These are phyloP conservation scores for Lasiodiplodia citricola DNA, from an alignment of 2,329 filamentous ascomycete species.

Conservation along the genomic window DNA sequence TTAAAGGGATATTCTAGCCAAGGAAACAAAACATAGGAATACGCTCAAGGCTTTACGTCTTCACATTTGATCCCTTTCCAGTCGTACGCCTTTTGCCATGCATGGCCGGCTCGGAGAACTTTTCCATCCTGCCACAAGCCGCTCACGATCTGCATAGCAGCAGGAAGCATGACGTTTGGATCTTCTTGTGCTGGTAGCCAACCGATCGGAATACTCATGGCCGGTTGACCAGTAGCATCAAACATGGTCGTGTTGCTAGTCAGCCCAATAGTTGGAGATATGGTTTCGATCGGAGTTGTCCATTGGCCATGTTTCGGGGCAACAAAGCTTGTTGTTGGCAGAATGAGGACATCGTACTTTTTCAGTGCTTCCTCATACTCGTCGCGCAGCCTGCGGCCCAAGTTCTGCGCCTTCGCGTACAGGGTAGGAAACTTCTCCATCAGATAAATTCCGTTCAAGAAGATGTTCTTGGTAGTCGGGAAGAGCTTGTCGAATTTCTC, in stretches of 20 bases:
- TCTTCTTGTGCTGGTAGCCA: conserved; percentile 35
- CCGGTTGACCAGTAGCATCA: conserved; percentile 40
- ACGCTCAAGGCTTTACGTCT: conserved; percentile 1
- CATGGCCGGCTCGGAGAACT: conserved; percentile 35
- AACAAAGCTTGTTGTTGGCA: conserved; percentile 44
- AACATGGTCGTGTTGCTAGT: conserved; percentile 40
- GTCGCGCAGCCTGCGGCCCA: conserved; percentile 46
- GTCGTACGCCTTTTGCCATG: conserved; percentile 38
- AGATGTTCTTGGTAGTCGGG: conserved; percentile 53
- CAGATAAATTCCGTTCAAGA: conserved; percentile 50
- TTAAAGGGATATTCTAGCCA: not conserved
- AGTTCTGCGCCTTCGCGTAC: conserved; percentile 49
- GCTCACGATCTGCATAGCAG: conserved; percentile 48
- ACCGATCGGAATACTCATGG: conserved; percentile 37
- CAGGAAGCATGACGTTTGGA: conserved; percentile 38
- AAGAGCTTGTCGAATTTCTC: conserved; percentile 57
- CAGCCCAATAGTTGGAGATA: conserved; percentile 36
- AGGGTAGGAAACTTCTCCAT: conserved; percentile 45
- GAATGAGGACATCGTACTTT: conserved; percentile 47
- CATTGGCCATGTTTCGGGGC: conserved; percentile 29
- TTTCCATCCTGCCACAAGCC: conserved; percentile 45
- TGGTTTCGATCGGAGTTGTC: conserved; percentile 36
- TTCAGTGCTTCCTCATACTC: conserved; percentile 45
- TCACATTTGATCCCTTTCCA: conserved; percentile 32
- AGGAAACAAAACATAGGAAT: not conserved